Conservation (phyloP, 2,329 filamentous ascomycete species). For the Alternaria viburni region DNA sequence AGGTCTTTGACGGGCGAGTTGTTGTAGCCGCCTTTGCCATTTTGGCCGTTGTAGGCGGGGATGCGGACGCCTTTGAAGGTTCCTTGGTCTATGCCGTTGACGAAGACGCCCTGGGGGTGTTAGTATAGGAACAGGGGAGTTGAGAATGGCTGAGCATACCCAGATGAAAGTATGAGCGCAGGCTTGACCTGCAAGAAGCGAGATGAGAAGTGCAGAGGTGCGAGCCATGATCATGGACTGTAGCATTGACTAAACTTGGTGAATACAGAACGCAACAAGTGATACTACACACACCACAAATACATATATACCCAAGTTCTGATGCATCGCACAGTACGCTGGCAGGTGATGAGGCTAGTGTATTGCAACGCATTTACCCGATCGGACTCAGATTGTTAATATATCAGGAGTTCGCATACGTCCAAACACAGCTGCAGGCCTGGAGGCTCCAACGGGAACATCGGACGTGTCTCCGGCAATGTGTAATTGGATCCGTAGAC, state of each 20-base stretch:
- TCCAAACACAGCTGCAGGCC: slow-evolving; percentile 2
- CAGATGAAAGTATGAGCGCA: slow-evolving; percentile 14
- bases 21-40: slow-evolving; percentile 45
- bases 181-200: slow-evolving; percentile 25
- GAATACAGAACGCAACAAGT: not conserved
- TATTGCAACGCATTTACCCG: slow-evolving; percentile 27
- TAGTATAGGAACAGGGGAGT: not conserved
- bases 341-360: slow-evolving; percentile 7
- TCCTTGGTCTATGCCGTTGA: slow-evolving; percentile 42
- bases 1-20: slow-evolving; percentile 52
- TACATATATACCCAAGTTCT: not conserved
- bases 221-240: slow-evolving; percentile 14
- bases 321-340: not conserved
- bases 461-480: slow-evolving; percentile 10
- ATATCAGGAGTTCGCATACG: not conserved
- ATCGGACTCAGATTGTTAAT: slow-evolving; percentile 25
- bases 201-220: slow-evolving; percentile 16
- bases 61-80: slow-evolving; percentile 37
- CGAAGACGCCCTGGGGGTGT: slow-evolving; percentile 32
- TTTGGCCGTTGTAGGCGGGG: slow-evolving; percentile 45
- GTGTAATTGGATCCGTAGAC: not conserved
- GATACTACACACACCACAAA: not conserved
- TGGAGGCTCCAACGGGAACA: slow-evolving; percentile 4
- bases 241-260: not conserved
- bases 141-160: too few relatives aligned